phyloP scores from a whole-genome alignment of 176 grass and related monocot genomes.

The Eragrostis nindensis region DNA sequence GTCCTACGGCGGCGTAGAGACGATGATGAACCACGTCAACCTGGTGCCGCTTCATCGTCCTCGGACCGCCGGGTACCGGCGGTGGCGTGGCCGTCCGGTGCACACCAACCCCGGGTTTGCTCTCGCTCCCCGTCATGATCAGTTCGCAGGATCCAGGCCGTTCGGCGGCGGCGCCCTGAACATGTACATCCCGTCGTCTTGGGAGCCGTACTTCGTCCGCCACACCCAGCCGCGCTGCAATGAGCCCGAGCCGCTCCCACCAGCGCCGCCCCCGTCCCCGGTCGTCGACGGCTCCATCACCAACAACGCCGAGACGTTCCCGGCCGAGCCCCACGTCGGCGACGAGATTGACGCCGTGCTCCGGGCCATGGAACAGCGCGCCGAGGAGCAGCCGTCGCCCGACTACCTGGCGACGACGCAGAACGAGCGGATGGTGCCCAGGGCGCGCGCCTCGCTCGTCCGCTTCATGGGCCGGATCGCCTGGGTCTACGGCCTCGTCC shows the following conservation, averaged over 20 bases:
- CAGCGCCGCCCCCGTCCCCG: neutral
- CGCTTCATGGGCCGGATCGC: neutral
- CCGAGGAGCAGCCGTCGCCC: neutral
- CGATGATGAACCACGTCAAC: neutral
- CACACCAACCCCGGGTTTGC: neutral
- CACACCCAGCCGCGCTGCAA: neutral
- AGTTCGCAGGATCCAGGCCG: neutral
- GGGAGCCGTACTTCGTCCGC: neutral
- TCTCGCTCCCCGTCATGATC: neutral
- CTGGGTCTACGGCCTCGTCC: neutral
- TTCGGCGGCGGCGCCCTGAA: neutral
- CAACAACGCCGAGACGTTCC: neutral
- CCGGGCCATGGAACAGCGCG: neutral
- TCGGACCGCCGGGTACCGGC: neutral
- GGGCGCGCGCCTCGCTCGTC: conserved; percentile 1
- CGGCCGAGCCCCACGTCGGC: neutral
- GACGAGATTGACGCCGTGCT: conserved; percentile 37
- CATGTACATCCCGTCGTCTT: neutral
- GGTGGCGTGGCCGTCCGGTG: neutral
- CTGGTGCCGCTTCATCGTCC: neutral
- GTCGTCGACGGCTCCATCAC: neutral
- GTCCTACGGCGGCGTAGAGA: neutral
- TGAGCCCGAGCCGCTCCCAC: neutral
- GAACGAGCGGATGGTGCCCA: neutral
- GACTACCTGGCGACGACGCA: conserved; percentile 33